phyloP scores from a whole-genome alignment of 345 rosid genomes.

The Aquilaria yunnanensis region DNA sequence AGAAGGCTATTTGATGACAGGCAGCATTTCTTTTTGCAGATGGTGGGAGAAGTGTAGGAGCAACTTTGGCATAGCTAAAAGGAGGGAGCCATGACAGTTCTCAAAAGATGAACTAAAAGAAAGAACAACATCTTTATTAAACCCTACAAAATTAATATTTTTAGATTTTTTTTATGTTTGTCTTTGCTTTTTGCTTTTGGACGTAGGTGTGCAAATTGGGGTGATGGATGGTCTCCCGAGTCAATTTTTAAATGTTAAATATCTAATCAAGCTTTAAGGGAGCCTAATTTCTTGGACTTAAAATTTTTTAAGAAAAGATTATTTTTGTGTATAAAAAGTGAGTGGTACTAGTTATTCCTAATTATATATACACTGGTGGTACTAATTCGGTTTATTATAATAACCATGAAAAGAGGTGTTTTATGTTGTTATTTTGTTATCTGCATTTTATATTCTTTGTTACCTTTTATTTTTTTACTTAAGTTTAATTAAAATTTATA shows the following conservation, averaged over 20 bases:
- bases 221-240: too few species aligned
- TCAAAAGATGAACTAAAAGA: slow-evolving; percentile 12
- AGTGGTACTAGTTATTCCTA: too few species aligned
- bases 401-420: background rate
- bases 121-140: background rate
- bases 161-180: background rate
- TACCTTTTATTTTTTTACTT: too few species aligned
- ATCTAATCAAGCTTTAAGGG: slow-evolving; percentile 38
- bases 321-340: too few species aligned
- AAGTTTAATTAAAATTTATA: too few species aligned
- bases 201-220: background rate
- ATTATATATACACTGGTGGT: too few species aligned
- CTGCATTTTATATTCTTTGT: too few species aligned
- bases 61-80: slow-evolving; percentile 28
- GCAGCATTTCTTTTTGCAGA: slow-evolving; percentile 18
- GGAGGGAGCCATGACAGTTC: slow-evolving; percentile 10
- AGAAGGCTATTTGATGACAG: slow-evolving; percentile 27
- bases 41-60: slow-evolving; percentile 5
- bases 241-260: slow-evolving; percentile 10
- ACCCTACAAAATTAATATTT: background rate
- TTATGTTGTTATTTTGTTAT: background rate
- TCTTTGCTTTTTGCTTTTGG: background rate
- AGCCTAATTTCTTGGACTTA: slow-evolving; percentile 8
- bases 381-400: too few species aligned
- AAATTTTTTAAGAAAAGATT: too few species aligned